A percentile compares a stretch with the other conserved stretches of the same genome.
Evolutionary conservation across 441 rosid genomes (phyloP).

Genomic region (Aleurites moluccanus): DNA sequence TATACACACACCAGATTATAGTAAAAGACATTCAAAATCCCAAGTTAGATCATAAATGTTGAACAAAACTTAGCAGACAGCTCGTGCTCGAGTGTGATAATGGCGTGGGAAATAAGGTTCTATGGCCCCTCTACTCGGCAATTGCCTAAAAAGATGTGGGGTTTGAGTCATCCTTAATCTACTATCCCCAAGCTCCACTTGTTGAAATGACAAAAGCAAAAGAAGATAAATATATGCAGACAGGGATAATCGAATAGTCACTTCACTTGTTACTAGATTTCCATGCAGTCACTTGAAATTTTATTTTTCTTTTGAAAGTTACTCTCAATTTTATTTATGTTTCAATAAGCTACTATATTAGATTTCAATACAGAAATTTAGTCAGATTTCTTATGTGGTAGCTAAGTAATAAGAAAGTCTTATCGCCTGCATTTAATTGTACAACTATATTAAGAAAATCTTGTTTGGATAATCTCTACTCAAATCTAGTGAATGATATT

Average conservation of each 20-base stretch:
- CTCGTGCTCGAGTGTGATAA: constrained; percentile 8
- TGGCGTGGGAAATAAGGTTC: constrained; percentile 7
- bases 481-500: background rate
- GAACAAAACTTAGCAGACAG: constrained; percentile 12
- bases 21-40: background rate
- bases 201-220: background rate
- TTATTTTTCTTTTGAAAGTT: too few relatives aligned
- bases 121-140: background rate
- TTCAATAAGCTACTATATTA: background rate
- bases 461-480: background rate
- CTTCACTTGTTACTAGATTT: too few relatives aligned
- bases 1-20: background rate
- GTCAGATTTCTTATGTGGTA: background rate
- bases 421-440: too few relatives aligned
- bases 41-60: background rate
- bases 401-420: background rate
- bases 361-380: background rate
- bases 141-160: background rate
- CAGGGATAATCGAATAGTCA: too few relatives aligned
- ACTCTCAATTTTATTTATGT: too few relatives aligned
- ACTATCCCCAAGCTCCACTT: constrained; percentile 10
- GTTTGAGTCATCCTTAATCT: constrained; percentile 4
- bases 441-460: background rate
- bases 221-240: background rate
- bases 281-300: too few relatives aligned